Evolutionary conservation across 108 stramenopile species (phyloP).

Genomic region (Pseudonitzschia multistriata): DNA sequence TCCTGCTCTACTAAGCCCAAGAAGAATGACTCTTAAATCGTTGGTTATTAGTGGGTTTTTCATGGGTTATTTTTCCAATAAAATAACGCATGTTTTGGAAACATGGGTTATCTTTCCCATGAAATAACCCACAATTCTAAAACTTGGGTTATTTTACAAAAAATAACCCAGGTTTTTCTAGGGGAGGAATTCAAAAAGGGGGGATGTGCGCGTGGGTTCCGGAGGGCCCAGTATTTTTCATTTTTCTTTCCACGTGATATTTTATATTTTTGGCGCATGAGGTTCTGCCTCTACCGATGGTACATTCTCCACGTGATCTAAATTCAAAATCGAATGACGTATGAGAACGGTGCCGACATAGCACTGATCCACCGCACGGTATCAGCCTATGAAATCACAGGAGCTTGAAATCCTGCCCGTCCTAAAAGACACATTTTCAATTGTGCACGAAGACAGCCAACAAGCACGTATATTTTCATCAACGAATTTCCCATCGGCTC

Average conservation of each 20-base stretch:
- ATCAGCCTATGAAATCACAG: constrained; percentile 5
- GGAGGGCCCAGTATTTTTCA: too few relatives aligned
- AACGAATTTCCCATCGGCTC: background rate
- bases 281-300: background rate
- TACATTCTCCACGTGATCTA: background rate
- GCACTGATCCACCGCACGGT: background rate
- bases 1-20: too few relatives aligned
- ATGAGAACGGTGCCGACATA: background rate
- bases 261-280: background rate
- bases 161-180: too few relatives aligned
- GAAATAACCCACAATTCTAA: too few relatives aligned
- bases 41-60: too few relatives aligned
- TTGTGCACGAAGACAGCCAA: background rate
- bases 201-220: too few relatives aligned
- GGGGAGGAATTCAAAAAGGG: too few relatives aligned
- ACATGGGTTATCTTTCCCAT: too few relatives aligned
- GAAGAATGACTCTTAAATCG: too few relatives aligned
- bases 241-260: background rate
- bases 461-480: background rate
- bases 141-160: too few relatives aligned
- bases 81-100: too few relatives aligned
- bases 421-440: constrained; percentile 1
- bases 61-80: too few relatives aligned
- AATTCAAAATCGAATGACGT: background rate
- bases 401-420: background rate